Evolutionary conservation across 768 basidiomycete species (phyloP).

Genomic region (Zangia roseola): DNA sequence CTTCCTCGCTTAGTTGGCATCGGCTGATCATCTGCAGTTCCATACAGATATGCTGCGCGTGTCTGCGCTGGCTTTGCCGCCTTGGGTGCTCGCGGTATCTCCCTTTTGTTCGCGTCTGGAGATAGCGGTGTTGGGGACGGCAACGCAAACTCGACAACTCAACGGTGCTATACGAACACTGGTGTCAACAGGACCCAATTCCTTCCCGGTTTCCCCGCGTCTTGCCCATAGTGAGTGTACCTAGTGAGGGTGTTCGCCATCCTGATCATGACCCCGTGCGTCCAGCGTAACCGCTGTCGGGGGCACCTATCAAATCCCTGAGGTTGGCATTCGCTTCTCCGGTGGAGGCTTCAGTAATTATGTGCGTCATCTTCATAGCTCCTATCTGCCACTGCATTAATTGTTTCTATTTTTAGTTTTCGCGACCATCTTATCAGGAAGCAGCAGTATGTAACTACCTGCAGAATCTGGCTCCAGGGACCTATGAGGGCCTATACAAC

Average conservation of each 20-base stretch:
- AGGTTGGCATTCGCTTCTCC: slow-evolving; percentile 58
- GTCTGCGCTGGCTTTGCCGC: slow-evolving; percentile 62
- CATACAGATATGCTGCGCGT: slow-evolving; percentile 52
- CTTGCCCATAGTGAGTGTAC: slow-evolving; percentile 51
- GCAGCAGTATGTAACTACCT: slow-evolving; percentile 45
- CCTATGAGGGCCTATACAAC: slow-evolving; percentile 61
- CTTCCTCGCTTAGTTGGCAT: too few relatives aligned
- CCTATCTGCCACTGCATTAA: not conserved
- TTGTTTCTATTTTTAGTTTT: slow-evolving; percentile 38
- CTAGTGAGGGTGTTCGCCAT: too few relatives aligned
- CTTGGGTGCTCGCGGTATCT: slow-evolving; percentile 66
- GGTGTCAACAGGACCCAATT: slow-evolving; percentile 55
- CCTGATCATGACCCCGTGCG: not conserved
- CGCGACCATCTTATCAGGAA: slow-evolving; percentile 54
- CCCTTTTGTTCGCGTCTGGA: slow-evolving; percentile 63
- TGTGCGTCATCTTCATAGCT: slow-evolving; percentile 34
- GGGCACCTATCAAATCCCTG: slow-evolving; percentile 58
- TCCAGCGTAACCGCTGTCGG: slow-evolving; percentile 75
- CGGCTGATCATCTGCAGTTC: slow-evolving; percentile 42
- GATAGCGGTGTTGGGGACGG: slow-evolving; percentile 71
- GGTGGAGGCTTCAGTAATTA: slow-evolving; percentile 76
- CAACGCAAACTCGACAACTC: slow-evolving; percentile 48
- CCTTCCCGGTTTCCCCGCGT: slow-evolving; percentile 59
- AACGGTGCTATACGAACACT: slow-evolving; percentile 58
- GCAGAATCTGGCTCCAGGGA: slow-evolving; percentile 41